Conservation (phyloP, 2,329 filamentous ascomycete genomes). For the Ambrosiella beaveri region DNA sequence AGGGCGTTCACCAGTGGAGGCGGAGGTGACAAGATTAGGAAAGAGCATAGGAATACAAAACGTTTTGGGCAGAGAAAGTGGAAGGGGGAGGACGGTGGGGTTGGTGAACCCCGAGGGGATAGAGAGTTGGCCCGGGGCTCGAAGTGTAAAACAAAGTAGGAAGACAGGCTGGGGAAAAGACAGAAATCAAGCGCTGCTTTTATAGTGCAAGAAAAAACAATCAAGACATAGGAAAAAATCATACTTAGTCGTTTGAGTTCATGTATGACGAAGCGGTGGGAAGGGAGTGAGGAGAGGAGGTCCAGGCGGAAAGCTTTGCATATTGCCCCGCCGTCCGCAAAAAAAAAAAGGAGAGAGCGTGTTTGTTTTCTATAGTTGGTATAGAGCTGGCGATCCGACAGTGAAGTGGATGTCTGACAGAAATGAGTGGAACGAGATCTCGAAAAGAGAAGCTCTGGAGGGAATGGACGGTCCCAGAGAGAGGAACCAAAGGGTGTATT, state of each 20-base stretch:
- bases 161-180: neutral
- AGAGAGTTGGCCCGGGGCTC: neutral
- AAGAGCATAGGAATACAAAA: neutral
- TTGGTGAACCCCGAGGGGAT: neutral
- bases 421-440: conserved; percentile 3
- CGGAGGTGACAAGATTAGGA: neutral
- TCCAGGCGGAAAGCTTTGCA: neutral
- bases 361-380: neutral
- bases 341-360: neutral
- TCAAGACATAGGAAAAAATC: conserved; percentile 3
- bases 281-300: neutral
- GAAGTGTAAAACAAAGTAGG: neutral
- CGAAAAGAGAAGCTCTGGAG: neutral
- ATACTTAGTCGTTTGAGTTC: conserved; percentile 7
- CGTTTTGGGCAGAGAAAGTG: conserved; percentile 1
- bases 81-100: neutral
- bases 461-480: neutral
- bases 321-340: neutral
- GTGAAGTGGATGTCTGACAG: neutral
- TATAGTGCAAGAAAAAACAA: neutral
- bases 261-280: conserved; percentile 1
- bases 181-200: neutral
- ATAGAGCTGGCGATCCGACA: neutral
- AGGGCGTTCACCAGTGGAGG: neutral
- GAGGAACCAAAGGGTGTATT: neutral